These are phyloP conservation scores for Boletus subparvulus DNA, from an alignment of 768 basidiomycete species.

Conservation along the genomic window DNA sequence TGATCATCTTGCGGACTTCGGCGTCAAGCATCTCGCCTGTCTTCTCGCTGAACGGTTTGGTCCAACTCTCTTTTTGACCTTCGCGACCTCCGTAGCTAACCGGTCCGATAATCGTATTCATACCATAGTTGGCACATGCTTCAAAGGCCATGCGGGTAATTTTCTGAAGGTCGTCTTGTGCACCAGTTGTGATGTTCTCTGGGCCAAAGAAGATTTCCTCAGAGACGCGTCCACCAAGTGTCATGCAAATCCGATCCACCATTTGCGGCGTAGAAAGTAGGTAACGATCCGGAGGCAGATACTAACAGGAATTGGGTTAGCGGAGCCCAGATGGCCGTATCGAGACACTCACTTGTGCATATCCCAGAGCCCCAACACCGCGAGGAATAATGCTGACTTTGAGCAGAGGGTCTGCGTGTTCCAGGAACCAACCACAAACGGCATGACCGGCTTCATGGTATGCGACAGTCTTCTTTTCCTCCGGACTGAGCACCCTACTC, in stretches of 20 bases:
- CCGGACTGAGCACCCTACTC: constrained; percentile 85
- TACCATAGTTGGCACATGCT: constrained; percentile 93
- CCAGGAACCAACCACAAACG: constrained; percentile 97
- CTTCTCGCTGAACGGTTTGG: constrained; percentile 97
- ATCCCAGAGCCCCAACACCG: constrained; percentile 92
- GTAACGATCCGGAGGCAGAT: constrained; percentile 94
- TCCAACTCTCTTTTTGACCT: constrained; percentile 83
- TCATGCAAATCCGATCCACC: constrained; percentile 96
- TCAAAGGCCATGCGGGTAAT: constrained; percentile 98
- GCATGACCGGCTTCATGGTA: constrained; percentile 99
- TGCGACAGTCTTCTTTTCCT: constrained; percentile 98
- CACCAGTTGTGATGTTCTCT: constrained; percentile 94
- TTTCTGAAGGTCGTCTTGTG: constrained; percentile 97
- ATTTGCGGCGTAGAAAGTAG: constrained; percentile 94
- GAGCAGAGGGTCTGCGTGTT: constrained; percentile 93
- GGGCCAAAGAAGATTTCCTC: constrained; percentile 97
- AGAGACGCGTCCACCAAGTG: constrained; percentile 93
- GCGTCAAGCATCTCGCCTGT: constrained; percentile 91
- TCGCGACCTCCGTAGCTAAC: constrained; percentile 94
- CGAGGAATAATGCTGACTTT: constrained; percentile 99
- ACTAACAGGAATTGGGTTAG: constrained; percentile 44
- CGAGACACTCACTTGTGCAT: constrained; percentile 71
- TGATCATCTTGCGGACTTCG: constrained; percentile 96
- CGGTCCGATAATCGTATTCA: constrained; percentile 93
- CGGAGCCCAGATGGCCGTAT: not conserved